Base-by-base conservation (phyloP, 208 protist species). In the Plasmodiophora brassicae region DNA sequence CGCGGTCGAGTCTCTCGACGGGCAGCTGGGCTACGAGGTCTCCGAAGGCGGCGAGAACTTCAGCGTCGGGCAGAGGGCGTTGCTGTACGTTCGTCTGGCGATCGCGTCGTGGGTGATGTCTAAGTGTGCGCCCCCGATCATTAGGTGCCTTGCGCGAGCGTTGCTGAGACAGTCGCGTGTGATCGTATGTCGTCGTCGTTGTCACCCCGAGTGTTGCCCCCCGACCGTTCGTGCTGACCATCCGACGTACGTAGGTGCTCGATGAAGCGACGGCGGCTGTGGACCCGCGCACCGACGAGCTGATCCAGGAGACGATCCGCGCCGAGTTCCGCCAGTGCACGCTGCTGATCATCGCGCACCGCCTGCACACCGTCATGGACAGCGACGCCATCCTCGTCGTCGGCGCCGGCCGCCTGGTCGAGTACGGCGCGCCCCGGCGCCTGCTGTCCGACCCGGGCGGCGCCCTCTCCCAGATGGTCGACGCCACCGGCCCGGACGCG, bases 301-400 rank as follows among this genome's bases (percentile, higher is more conserved):
- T 93, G 0, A 94, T 98, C 46, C 95, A 95, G 83, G 45, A 93
- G 28, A 94, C 95, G 22, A 92, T 99, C 35, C 91, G 94, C 71
- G 87, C 90, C 28, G 92, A 96, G 86, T 94, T 98, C 72, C 45
- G 85, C 5, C 91, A 95, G 38, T 93, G 93, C 87, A 99, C 97
- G n/a, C 92, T 98, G 32, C 88, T 98, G 10, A 95, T 96, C 43
- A 97, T 98, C 91, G 97, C 96, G 5, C 96, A 98, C 86, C 92
- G 96, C 45, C 89, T 98, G 45, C 91, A 97, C 5, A 98, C 97
- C 0, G 94, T 98, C 84, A 90, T 92, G 90, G 71, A 72, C 85
- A 88, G 57, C 71, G 89, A 93, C 85, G 84, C 84, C 20, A 71
- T 93, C n/a, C 14, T 28, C 22, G 35, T n/a, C 14, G 41, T 86